Base-by-base conservation (phyloP, 2,329 filamentous ascomycete genomes). In the Grosmannia clavigera region DNA sequence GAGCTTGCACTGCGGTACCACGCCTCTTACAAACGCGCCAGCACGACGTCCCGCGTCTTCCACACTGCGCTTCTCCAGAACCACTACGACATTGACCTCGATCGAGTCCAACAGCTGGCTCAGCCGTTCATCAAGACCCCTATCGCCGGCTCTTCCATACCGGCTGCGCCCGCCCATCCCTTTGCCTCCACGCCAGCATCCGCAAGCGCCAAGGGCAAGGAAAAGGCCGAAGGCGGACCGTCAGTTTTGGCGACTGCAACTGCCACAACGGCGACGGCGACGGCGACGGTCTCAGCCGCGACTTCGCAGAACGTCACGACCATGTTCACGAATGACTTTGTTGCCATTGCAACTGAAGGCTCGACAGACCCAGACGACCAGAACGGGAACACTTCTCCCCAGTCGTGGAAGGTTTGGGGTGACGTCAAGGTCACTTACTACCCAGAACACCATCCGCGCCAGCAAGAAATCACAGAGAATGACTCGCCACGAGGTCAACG, bases 1-100 rank as follows among this genome's bases (percentile, higher is more conserved):
- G 88, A 92, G 70, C 79, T 99, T 63, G 92, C 94, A 14, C 90
- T 96, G 73, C 84, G 94, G 66, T 99, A 96, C 67, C 88, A 95
- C 71, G 90, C 89, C 11, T 91, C 91, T 22, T 86, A 94, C 63
- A 90, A 92, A 72, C 85, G 90, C 31, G 78, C 87, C 58, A 77
- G 80, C n/a, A 82, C 82, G 61, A 78, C 84, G 16, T 81, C 79
- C 31, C 81, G 82, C 55, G 79, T 85, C 65, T 79, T 92, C 53
- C 88, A 88, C 68, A 82, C 83, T 50, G 84, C 85, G 35, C 76
- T 96, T 56, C 78, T 96, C 57, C 82, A 85, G 29, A 92, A 91
- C 64, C 94, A 99, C 73, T 99, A 88, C 73, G 85, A 87, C 66
- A 86, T 88, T 65, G 81, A 86, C 63, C 76, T 88, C 6, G 91